Evolutionary conservation across 306 rosid genomes (phyloP).

Genomic region (Psophocarpus tetragonolobus): DNA sequence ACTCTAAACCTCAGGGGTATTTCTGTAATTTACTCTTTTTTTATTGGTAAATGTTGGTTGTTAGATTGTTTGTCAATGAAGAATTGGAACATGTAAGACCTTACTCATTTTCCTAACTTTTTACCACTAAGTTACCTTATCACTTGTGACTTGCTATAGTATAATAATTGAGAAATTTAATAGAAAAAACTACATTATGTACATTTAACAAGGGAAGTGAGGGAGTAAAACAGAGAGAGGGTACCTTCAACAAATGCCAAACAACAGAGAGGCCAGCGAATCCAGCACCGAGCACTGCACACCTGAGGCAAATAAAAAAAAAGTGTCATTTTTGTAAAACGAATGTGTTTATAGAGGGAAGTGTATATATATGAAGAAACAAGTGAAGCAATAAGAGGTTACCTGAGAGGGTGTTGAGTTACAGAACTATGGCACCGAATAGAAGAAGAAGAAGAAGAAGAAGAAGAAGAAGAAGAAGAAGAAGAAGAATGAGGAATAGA

Average conservation of each 20-base stretch:
- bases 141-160: too few relatives aligned
- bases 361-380: neutral
- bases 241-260: slow-evolving; percentile 75
- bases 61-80: too few relatives aligned
- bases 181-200: too few relatives aligned
- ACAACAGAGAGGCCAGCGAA: slow-evolving; percentile 89
- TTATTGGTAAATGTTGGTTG: too few relatives aligned
- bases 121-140: too few relatives aligned
- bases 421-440: slow-evolving; percentile 41
- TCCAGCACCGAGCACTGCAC: slow-evolving; percentile 96
- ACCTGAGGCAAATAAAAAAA: slow-evolving; percentile 39
- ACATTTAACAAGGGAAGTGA: too few relatives aligned
- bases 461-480: slow-evolving; percentile 6
- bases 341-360: neutral
- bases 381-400: neutral
- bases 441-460: slow-evolving; percentile 17
- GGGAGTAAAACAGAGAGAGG: slow-evolving; percentile 7
- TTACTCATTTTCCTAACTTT: too few relatives aligned
- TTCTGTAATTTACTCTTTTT: too few relatives aligned
- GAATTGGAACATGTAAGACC: too few relatives aligned
- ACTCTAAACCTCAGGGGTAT: too few relatives aligned
- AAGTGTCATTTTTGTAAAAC: neutral
- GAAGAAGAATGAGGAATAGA: slow-evolving; percentile 21
- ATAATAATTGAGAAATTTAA: too few relatives aligned
- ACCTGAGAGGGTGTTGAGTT: slow-evolving; percentile 61